Evolutionary conservation across 2,329 filamentous ascomycete genomes (phyloP), one percentile per base, ranked within the genome.

Genomic region (Trichoderma atroviride): DNA sequence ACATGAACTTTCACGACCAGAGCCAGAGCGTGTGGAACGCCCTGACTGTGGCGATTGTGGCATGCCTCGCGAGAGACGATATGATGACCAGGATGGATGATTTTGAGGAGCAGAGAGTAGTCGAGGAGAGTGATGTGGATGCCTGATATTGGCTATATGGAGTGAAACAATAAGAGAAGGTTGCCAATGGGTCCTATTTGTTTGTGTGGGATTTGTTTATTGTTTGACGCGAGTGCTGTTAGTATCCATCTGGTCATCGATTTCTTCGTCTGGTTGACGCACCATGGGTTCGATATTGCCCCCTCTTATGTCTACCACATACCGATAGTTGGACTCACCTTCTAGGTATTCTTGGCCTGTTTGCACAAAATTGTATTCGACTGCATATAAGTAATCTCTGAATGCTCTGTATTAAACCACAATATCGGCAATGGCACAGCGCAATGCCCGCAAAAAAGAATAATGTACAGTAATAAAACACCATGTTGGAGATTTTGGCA

Each of bases 21-120:
- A 74, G 77, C 22, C 81, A 83, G 72, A 79, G 81, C 64, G 77
- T 83, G 27, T 83, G 82, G 82, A 83, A 83, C 71, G 82, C 81
- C 2, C 72, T 83, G 47, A 83, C 82, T 4, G 66, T 82, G 11
- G 82, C 81, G 10, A 76, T 82, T 27, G 78, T 78, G 13, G 77
- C 78, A 2, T 83, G 81, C 65, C 71, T 80, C 65, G 81, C 81
- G 4, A 76, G 81, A 16, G 81, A 83, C 59, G 79, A 82, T 65
- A 74, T 83, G 66, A 79, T 78, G 57, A 68, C 72, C 7, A 74
- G 79, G 55, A 60, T 72, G 24, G 74, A 74, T 2, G 79, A 82
- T 70, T 83, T 83, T 74, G 76, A 80, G 60, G 71, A 75, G 43
- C 57, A 75, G 53, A 71, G 74, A 5, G 69, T 70, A 2, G 53